These are phyloP conservation scores for Pichia cactophila DNA, from an alignment of 1,139 yeast species.

Conservation along the genomic window DNA sequence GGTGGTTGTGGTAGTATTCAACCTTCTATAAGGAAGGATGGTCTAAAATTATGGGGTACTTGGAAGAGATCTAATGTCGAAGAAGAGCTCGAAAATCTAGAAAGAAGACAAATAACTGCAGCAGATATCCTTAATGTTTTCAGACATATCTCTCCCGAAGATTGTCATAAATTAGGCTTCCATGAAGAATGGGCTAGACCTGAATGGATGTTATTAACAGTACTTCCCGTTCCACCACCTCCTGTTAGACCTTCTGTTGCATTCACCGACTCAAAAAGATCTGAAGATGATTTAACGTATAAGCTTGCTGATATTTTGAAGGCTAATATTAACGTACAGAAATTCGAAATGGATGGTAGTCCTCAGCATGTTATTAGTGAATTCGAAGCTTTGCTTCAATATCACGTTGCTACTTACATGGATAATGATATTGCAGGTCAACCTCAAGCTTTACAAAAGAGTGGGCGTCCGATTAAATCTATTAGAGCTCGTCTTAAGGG, in stretches of 20 bases:
- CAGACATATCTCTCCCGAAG: slow-evolving; percentile 83
- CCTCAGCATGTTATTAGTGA: slow-evolving; percentile 98
- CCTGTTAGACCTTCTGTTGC: slow-evolving; percentile 99
- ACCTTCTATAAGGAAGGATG: slow-evolving; percentile 94
- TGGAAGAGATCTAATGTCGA: slow-evolving; percentile 83
- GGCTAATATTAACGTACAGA: slow-evolving; percentile 92
- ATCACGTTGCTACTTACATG: slow-evolving; percentile 99
- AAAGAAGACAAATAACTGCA: slow-evolving; percentile 81
- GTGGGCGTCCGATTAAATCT: slow-evolving; percentile 97
- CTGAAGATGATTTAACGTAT: slow-evolving; percentile 98
- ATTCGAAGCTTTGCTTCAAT: slow-evolving; percentile 90
- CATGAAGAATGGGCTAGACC: slow-evolving; percentile 97
- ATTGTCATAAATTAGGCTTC: slow-evolving; percentile 76
- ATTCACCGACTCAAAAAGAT: slow-evolving; percentile 96
- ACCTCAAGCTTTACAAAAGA: slow-evolving; percentile 97
- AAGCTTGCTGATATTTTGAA: slow-evolving; percentile 94
- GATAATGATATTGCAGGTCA: slow-evolving; percentile 99
- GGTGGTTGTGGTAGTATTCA: slow-evolving; percentile 99
- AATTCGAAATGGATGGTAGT: slow-evolving; percentile 96
- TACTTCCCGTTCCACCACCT: slow-evolving; percentile 99
- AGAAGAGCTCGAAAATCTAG: slow-evolving; percentile 86
- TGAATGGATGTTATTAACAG: slow-evolving; percentile 96
- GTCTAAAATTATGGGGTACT: slow-evolving; percentile 91
- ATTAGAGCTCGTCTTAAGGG: slow-evolving; percentile 99
- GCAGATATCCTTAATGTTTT: slow-evolving; percentile 85